Evolutionary conservation across 352 stramenopile genomes (phyloP).

Genomic region (Globisporangium irregulare): DNA sequence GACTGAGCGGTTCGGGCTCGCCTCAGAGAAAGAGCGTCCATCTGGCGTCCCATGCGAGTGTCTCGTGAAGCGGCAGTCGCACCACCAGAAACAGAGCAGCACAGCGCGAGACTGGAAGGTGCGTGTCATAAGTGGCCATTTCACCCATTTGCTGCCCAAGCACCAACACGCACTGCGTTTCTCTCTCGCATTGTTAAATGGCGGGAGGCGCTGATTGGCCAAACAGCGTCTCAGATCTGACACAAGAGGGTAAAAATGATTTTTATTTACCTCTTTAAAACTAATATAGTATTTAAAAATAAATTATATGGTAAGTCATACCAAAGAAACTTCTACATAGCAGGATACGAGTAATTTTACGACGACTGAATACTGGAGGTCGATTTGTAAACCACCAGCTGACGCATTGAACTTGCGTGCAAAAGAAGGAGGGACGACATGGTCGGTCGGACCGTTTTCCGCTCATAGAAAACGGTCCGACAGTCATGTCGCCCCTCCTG

Average conservation of each 20-base stretch:
- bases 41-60: background rate
- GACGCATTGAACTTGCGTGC: background rate
- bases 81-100: background rate
- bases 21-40: background rate
- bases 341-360: background rate
- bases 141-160: background rate
- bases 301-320: too few relatives aligned
- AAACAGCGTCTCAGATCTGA: conserved; percentile 4
- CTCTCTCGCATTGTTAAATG: conserved; percentile 12
- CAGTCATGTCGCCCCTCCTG: conserved; percentile 8
- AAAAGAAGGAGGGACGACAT: background rate
- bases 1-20: background rate
- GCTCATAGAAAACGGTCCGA: background rate
- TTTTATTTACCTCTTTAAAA: background rate
- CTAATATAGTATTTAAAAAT: too few relatives aligned
- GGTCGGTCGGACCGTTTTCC: background rate
- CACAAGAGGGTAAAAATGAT: background rate
- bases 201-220: conserved; percentile 3
- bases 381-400: background rate
- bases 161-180: background rate
- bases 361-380: background rate
- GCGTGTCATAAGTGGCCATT: conserved; percentile 4
- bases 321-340: too few relatives aligned
- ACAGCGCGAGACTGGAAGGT: too few relatives aligned
- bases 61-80: background rate